These are phyloP conservation scores for Fusarium fracticaudum DNA, from an alignment of 2,329 filamentous ascomycete genomes.

Conservation along the genomic window DNA sequence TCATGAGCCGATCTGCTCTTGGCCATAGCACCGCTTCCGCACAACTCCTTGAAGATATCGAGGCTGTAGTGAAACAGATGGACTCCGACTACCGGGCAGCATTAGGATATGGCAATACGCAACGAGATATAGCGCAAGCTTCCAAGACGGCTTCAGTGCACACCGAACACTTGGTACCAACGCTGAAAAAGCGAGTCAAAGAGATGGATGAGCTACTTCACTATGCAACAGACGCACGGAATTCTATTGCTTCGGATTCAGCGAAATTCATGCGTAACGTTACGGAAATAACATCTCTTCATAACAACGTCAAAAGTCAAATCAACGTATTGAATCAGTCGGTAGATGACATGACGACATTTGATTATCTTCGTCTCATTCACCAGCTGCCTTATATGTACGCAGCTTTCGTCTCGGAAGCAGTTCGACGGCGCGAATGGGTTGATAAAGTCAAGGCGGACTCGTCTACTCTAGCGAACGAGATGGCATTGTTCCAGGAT, in stretches of 20 bases:
- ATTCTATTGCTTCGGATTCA: conserved; percentile 71
- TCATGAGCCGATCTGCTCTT: conserved; percentile 63
- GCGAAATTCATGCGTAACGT: conserved; percentile 83
- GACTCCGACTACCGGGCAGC: conserved; percentile 85
- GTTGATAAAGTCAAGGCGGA: conserved; percentile 89
- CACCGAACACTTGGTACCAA: conserved; percentile 70
- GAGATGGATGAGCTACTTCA: conserved; percentile 71
- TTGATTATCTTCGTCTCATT: conserved; percentile 82
- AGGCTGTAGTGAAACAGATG: conserved; percentile 86
- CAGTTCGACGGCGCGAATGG: conserved; percentile 89
- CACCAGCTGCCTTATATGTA: conserved; percentile 89
- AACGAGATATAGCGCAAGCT: conserved; percentile 67
- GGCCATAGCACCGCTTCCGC: conserved; percentile 70
- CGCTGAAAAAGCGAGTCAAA: conserved; percentile 61
- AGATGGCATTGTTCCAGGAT: conserved; percentile 90
- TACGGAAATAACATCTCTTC: conserved; percentile 79
- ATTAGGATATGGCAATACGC: conserved; percentile 71
- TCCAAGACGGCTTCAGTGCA: conserved; percentile 72
- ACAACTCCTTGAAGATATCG: conserved; percentile 83
- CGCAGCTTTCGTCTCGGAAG: conserved; percentile 87
- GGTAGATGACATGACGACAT: conserved; percentile 79
- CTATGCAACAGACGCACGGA: conserved; percentile 72
- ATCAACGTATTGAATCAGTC: conserved; percentile 77
- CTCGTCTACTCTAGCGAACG: conserved; percentile 87
- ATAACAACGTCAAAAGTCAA: conserved; percentile 76